Conservation (phyloP, 2,329 filamentous ascomycete genomes). For the Pseudogymnoascus sp. region DNA sequence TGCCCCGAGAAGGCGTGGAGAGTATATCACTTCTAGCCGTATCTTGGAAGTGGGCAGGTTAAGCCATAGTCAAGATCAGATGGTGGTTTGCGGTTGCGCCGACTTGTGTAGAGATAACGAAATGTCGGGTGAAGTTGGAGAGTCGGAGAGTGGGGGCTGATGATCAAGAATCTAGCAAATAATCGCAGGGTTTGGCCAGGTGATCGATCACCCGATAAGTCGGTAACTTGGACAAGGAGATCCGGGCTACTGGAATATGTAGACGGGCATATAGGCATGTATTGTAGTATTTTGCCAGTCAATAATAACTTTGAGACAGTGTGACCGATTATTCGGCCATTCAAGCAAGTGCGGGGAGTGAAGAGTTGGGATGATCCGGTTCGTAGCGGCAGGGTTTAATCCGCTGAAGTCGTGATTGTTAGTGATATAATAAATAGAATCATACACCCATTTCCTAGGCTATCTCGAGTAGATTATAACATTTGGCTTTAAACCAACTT, state of each 20-base stretch:
- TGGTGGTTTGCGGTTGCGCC: neutral
- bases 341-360: neutral
- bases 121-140: neutral
- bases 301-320: neutral
- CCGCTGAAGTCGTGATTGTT: neutral
- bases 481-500: neutral
- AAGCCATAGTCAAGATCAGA: neutral
- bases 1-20: neutral
- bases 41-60: neutral
- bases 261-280: neutral
- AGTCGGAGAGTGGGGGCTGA: neutral
- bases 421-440: neutral
- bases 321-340: neutral
- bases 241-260: neutral
- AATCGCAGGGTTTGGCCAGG: neutral
- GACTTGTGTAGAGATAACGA: neutral
- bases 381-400: neutral
- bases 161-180: neutral
- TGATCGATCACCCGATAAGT: slow-evolving; percentile 1
- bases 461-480: neutral
- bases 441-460: neutral
- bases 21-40: neutral
- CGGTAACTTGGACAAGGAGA: neutral
- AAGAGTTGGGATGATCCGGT: neutral
- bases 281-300: neutral